Percentiles rank a stretch among this genome's conserved stretches.
Evolutionary conservation across 495 filamentous ascomycete species (phyloP).

Genomic region (Hypoxylon subgilvum): DNA sequence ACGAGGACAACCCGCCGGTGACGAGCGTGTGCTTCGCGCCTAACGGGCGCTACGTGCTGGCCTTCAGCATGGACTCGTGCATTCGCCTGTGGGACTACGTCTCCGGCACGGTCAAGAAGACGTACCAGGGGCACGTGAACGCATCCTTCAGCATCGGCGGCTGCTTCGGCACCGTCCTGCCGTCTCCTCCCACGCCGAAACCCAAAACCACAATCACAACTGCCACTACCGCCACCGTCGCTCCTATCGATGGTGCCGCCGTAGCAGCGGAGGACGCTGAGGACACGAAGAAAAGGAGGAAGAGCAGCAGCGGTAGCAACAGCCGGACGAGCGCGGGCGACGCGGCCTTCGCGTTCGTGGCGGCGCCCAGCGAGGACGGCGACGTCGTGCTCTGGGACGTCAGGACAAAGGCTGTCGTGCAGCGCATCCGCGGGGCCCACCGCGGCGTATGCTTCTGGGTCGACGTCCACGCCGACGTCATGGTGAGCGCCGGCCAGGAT

Average conservation of each 20-base stretch:
- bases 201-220: conserved; percentile 67
- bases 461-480: conserved; percentile 58
- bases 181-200: neutral
- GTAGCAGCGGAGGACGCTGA: too few relatives aligned
- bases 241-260: conserved; percentile 19
- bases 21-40: conserved; percentile 91
- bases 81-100: conserved; percentile 95
- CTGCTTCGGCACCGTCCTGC: conserved; percentile 73
- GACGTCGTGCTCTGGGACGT: conserved; percentile 90
- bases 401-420: conserved; percentile 77
- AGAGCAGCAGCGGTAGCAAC: too few relatives aligned
- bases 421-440: conserved; percentile 71
- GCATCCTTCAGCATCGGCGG: conserved; percentile 81
- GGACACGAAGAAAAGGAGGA: too few relatives aligned
- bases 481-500: conserved; percentile 57
- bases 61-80: conserved; percentile 88
- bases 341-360: conserved; percentile 73
- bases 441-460: conserved; percentile 84
- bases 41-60: conserved; percentile 89
- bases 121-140: conserved; percentile 93
- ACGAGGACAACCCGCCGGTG: conserved; percentile 93
- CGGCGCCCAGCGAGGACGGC: conserved; percentile 86
- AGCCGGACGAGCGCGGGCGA: conserved; percentile 30
- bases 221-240: conserved; percentile 79
- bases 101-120: conserved; percentile 84